phyloP scores from a whole-genome alignment of 805 yeast species.

The Hanseniaspora lindneri region DNA sequence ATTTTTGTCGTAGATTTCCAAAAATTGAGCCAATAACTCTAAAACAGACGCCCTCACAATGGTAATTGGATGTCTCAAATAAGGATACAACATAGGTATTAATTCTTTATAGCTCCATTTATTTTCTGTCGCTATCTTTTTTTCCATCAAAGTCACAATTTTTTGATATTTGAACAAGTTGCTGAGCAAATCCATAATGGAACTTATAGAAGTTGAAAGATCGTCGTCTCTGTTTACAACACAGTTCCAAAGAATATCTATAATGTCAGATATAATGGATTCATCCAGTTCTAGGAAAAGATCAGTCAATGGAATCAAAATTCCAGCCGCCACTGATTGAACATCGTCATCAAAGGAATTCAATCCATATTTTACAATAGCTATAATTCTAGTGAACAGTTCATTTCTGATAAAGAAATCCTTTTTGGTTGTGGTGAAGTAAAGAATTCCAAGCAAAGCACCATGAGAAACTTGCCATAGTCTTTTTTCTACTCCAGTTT shows the following conservation, averaged over 20 bases:
- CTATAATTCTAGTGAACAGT: conserved; percentile 57
- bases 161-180: conserved; percentile 71
- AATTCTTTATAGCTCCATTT: conserved; percentile 54
- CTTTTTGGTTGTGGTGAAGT: conserved; percentile 79
- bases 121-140: conserved; percentile 37
- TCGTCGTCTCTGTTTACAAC: conserved; percentile 79
- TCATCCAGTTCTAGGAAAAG: conserved; percentile 63
- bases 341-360: conserved; percentile 82
- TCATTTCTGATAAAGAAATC: conserved; percentile 52
- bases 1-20: conserved; percentile 42
- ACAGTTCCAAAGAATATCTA: conserved; percentile 81
- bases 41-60: conserved; percentile 83
- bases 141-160: conserved; percentile 60
- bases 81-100: conserved; percentile 87
- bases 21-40: conserved; percentile 65
- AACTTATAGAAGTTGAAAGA: conserved; percentile 85
- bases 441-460: conserved; percentile 85
- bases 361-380: conserved; percentile 79
- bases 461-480: conserved; percentile 99
- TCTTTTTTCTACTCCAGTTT: conserved; percentile 36
- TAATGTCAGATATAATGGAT: conserved; percentile 34
- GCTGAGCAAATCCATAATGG: conserved; percentile 87
- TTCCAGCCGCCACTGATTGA: conserved; percentile 92
- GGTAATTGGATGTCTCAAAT: conserved; percentile 82
- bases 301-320: conserved; percentile 78